Conservation (phyloP, 352 stramenopile genomes). For the Phytophthora meadii region DNA sequence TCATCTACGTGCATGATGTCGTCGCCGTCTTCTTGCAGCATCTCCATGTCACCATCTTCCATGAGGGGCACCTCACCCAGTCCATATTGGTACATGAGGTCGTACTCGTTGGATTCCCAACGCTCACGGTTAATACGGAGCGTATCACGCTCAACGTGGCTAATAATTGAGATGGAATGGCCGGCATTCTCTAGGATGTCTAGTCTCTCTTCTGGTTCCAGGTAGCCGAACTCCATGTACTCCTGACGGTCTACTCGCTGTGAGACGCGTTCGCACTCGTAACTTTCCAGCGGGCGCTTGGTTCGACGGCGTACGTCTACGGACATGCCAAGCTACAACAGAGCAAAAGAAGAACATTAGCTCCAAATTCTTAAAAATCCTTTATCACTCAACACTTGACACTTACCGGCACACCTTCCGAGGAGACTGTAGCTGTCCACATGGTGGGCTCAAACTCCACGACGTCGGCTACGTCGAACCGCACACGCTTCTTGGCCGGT, state of each 20-base stretch:
- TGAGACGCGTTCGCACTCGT: constrained; percentile 61
- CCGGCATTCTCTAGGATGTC: constrained; percentile 78
- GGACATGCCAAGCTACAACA: constrained; percentile 68
- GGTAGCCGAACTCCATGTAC: constrained; percentile 85
- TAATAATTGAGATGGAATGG: constrained; percentile 70
- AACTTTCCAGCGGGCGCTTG: constrained; percentile 68
- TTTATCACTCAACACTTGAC: too few species aligned
- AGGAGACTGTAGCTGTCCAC: constrained; percentile 82
- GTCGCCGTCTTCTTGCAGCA: constrained; percentile 49
- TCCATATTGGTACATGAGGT: constrained; percentile 83
- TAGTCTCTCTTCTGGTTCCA: constrained; percentile 79
- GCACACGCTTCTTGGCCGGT: constrained; percentile 48
- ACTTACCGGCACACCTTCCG: constrained; percentile 76
- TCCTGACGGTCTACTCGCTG: constrained; percentile 71
- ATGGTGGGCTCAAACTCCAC: constrained; percentile 86
- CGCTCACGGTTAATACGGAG: constrained; percentile 82
- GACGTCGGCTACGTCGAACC: constrained; percentile 69
- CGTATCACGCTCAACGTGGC: constrained; percentile 68
- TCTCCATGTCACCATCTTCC: constrained; percentile 64
- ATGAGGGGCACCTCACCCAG: constrained; percentile 70
- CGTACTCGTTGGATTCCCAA: constrained; percentile 88
- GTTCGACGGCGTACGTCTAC: constrained; percentile 68
- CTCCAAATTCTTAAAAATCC: background rate
- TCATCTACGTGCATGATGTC: constrained; percentile 62
- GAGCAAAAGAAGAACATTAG: constrained; percentile 10